Conservation (phyloP, 192 early-diverging fungal genomes). For the Phlyctochytrium bullatum region DNA sequence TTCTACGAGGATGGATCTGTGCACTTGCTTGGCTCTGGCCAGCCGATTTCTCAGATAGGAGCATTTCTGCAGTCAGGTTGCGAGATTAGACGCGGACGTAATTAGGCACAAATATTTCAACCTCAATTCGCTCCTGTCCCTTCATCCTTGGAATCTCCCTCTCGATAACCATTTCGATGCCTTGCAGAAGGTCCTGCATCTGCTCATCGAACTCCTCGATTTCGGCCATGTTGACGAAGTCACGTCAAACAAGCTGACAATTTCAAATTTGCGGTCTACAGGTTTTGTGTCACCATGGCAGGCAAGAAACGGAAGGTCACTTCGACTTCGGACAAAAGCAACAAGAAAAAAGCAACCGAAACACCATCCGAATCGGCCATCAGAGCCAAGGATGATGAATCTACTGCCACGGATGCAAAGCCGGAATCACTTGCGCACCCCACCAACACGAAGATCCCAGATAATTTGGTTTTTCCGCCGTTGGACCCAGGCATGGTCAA, state of each 20-base stretch:
- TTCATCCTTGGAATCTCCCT: conserved; percentile 45
- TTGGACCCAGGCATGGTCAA: conserved; percentile 48
- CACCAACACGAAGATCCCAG: conserved; percentile 68
- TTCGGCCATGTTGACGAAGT: conserved; percentile 40
- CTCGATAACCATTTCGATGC: conserved; percentile 42
- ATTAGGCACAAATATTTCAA: conserved; percentile 6
- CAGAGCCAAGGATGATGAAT: neutral
- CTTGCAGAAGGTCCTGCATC: conserved; percentile 49
- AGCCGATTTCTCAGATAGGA: conserved; percentile 52
- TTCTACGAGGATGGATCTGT: conserved; percentile 50
- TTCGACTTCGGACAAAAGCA: no score
- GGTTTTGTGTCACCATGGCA: no score
- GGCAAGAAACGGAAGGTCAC: no score
- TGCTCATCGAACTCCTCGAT: conserved; percentile 63
- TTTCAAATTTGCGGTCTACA: no score
- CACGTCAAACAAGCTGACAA: no score
- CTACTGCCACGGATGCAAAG: neutral
- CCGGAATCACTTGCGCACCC: neutral
- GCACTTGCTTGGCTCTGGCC: conserved; percentile 47
- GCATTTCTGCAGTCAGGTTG: conserved; percentile 47
- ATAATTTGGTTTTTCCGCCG: conserved; percentile 47
- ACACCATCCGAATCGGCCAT: no score
- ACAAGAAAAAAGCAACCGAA: no score
- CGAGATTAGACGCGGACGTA: neutral
- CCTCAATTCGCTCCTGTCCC: conserved; percentile 51